Conservation (phyloP, 257 asterid species). For the Jaltomata sinuosa region DNA sequence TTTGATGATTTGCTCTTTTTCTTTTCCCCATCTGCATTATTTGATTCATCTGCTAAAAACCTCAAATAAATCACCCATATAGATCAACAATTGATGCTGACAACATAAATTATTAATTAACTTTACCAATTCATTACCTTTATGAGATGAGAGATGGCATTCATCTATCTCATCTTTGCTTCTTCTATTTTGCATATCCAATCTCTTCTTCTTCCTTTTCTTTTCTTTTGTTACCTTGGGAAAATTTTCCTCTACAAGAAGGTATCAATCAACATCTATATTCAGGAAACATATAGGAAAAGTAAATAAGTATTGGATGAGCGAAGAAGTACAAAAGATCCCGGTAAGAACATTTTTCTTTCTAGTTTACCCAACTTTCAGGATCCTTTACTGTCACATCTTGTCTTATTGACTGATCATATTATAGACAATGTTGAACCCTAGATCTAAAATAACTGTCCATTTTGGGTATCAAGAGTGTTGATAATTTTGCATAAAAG, state of each 20-base stretch:
- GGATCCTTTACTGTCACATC: neutral
- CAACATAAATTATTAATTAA: neutral
- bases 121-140: conserved; percentile 13
- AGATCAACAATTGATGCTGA: neutral
- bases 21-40: conserved; percentile 14
- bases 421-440: neutral
- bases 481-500: neutral
- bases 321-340: neutral
- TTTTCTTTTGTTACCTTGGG: conserved; percentile 5
- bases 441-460: neutral
- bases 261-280: neutral
- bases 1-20: conserved; percentile 20
- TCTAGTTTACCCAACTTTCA: neutral
- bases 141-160: conserved; percentile 5
- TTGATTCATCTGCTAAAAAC: conserved; percentile 22
- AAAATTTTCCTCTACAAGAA: conserved; percentile 3
- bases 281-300: neutral
- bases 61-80: neutral
- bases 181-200: conserved; percentile 1
- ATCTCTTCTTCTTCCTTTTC: conserved; percentile 18
- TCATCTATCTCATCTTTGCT: conserved; percentile 7
- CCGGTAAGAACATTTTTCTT: neutral
- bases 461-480: neutral
- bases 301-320: neutral
- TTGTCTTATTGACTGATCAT: neutral